Conservation (phyloP, 495 filamentous ascomycete genomes). For the Penicillium cataractarum region DNA sequence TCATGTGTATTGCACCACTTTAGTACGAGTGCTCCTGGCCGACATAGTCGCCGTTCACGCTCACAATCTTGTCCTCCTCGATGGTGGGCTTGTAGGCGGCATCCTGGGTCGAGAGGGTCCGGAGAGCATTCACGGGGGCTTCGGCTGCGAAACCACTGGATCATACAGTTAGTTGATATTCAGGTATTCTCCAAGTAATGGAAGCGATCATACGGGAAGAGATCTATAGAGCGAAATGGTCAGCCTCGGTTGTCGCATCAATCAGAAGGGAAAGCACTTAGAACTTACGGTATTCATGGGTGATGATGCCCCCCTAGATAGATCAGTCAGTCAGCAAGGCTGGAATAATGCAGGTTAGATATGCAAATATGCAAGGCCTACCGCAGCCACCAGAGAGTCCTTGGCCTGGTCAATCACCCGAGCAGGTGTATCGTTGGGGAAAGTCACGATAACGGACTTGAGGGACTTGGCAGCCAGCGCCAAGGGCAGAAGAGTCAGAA, state of each 20-base stretch:
- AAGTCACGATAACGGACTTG: slow-evolving; percentile 79
- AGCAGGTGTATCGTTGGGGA: slow-evolving; percentile 71
- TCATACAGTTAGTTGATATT: slow-evolving; percentile 23
- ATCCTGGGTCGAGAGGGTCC: slow-evolving; percentile 68
- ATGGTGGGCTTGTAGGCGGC: slow-evolving; percentile 66
- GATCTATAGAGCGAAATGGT: slow-evolving; percentile 33
- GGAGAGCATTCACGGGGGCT: slow-evolving; percentile 66
- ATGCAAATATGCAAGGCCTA: slow-evolving; percentile 43
- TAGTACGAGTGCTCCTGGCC: slow-evolving; percentile 12
- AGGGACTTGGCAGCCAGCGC: slow-evolving; percentile 59
- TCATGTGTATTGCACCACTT: neutral
- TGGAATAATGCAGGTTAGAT: neutral
- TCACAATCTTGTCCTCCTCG: slow-evolving; percentile 74
- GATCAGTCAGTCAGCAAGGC: slow-evolving; percentile 1
- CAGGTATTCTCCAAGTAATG: neutral
- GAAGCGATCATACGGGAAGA: slow-evolving; percentile 50
- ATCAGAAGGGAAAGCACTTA: slow-evolving; percentile 17
- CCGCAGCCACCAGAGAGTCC: slow-evolving; percentile 67
- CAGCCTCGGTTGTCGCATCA: slow-evolving; percentile 3
- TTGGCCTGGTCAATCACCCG: slow-evolving; percentile 70
- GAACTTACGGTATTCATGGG: slow-evolving; percentile 59
- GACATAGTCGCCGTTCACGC: slow-evolving; percentile 36
- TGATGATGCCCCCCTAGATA: slow-evolving; percentile 40
- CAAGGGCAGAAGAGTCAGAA: slow-evolving; percentile 59
- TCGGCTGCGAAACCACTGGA: slow-evolving; percentile 77